Evolutionary conservation across 2,329 filamentous ascomycete species (phyloP), one percentile per base, ranked within the genome.

Genomic region (Exophiala viscosa): DNA sequence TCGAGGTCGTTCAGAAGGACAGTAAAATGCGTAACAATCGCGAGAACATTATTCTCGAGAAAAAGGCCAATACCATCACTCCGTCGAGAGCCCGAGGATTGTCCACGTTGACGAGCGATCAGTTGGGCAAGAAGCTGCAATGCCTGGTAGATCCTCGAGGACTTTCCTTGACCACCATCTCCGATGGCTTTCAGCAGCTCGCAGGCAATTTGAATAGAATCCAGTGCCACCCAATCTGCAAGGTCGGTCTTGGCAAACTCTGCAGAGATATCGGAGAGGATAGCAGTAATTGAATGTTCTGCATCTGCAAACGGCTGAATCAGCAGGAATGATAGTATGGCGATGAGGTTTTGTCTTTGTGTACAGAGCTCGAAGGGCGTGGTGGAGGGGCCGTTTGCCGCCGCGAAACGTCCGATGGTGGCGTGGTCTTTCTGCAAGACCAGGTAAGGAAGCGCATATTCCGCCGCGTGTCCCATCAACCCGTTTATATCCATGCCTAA

Each of bases 361-460:
- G 80, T 74, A 64, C 81, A 82, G 6, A 85, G 67, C 47, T 87
- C 83, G 50, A 88, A 84, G 6, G 81, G 69, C 3, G 76, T 72
- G 42, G 73, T 75, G 7, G 70, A 69, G 43, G 72, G 70, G 35
- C 76, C 76, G 55, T 78, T 75, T 47, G 87, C 88, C 60, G 87
- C 82, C 0, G 90, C 88, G 60, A 99, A 88, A 57, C 85, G 86
- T 62, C 86, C 80, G 36, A 99, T 85, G 13, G 95, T 80, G 52
- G 95, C 88, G 52, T 78, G 79, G 62, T 86, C 86, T 65, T 86
- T 87, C 38, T 82, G 85, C 35, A 96, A 74, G 2, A 99, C 88
- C 14, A 99, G 78, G 71, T 88, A 90, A 1, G 95, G 93, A 7
- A 99, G 70, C 6, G 91, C 91, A 62, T 93, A 82, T 11, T 82